Conservation (phyloP, 2,329 filamentous ascomycete species). For the Ophiostoma fasciatum region DNA sequence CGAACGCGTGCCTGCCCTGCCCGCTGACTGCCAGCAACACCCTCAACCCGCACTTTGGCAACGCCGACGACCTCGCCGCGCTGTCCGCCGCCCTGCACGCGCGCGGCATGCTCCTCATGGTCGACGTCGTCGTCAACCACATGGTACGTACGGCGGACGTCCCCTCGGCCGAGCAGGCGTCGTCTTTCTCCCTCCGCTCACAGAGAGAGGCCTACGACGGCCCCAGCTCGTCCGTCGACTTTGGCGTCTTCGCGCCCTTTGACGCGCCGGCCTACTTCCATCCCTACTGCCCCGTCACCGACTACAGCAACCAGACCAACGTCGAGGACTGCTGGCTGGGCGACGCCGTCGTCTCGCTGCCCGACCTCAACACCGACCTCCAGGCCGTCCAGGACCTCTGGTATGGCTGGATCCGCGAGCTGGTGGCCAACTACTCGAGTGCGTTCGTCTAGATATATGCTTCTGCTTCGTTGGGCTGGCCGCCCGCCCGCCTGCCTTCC, state of each 20-base stretch:
- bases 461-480: too few species aligned
- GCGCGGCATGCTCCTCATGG: conserved; percentile 28
- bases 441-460: too few species aligned
- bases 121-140: conserved; percentile 40
- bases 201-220: conserved; percentile 21
- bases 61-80: conserved; percentile 39
- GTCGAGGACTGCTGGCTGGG: conserved; percentile 36
- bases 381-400: conserved; percentile 22
- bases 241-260: conserved; percentile 26
- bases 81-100: conserved; percentile 29
- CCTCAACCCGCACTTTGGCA: conserved; percentile 45
- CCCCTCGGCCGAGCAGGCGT: neutral
- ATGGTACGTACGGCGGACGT: conserved; percentile 19
- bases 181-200: neutral
- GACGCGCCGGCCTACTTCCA: conserved; percentile 46
- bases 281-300: conserved; percentile 34
- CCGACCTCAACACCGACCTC: conserved; percentile 45
- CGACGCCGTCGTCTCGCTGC: conserved; percentile 38
- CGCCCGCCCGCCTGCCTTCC: too few species aligned
- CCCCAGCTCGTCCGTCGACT: conserved; percentile 17
- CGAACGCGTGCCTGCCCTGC: too few species aligned
- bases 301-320: conserved; percentile 35
- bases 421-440: conserved; percentile 41
- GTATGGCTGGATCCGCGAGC: conserved; percentile 41
- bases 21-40: conserved; percentile 15